These are phyloP conservation scores for Lipomyces chichibuensis DNA, from an alignment of 805 yeast species.

Conservation along the genomic window DNA sequence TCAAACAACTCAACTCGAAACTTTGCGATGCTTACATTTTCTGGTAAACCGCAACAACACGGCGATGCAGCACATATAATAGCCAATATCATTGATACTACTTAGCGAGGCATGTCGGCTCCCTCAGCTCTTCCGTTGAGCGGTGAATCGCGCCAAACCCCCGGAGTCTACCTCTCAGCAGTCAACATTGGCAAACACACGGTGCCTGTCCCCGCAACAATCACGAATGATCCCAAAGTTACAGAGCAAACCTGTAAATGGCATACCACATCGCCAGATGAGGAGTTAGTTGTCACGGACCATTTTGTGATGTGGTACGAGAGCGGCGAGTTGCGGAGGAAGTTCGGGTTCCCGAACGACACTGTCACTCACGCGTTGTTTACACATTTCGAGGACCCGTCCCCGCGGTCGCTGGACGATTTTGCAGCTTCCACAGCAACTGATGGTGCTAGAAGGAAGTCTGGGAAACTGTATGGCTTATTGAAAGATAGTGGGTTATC, in stretches of 20 bases:
- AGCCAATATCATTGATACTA: neutral
- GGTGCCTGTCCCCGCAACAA: neutral
- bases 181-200: conserved; percentile 3
- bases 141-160: neutral
- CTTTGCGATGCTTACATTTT: neutral
- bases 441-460: conserved; percentile 10
- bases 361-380: conserved; percentile 62
- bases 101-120: neutral
- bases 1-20: too few relatives aligned
- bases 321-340: conserved; percentile 55
- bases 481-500: neutral
- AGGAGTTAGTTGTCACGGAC: conserved; percentile 46
- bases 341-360: conserved; percentile 54
- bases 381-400: conserved; percentile 51
- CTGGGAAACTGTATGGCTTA: conserved; percentile 7
- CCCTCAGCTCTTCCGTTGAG: neutral
- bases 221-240: neutral
- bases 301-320: conserved; percentile 54
- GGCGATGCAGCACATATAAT: neutral
- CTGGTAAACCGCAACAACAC: neutral
- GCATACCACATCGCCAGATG: conserved; percentile 23
- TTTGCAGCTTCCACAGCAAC: conserved; percentile 3
- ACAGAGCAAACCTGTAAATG: neutral
- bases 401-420: neutral
- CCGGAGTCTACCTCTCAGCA: neutral